Percentiles rank a stretch among this genome's conserved stretches.
phyloP scores from a whole-genome alignment of 176 grass and related monocot species.

The Triticum turgidum region DNA sequence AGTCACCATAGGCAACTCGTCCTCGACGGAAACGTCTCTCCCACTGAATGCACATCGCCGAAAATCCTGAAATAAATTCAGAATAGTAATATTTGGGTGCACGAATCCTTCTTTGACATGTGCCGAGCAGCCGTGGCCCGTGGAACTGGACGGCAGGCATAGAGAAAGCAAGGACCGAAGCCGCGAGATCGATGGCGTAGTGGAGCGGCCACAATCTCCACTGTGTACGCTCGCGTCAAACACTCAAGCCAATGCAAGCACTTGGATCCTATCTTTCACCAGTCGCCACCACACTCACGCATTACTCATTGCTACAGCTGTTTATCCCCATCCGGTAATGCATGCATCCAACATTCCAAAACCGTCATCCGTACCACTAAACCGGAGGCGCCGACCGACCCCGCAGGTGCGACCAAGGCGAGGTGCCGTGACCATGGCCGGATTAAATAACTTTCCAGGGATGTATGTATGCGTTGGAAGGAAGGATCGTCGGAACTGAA shows the following conservation, averaged over 20 bases:
- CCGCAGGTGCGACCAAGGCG: too few relatives aligned
- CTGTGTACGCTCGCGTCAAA: background rate
- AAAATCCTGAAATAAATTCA: too few relatives aligned
- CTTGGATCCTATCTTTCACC: too few relatives aligned
- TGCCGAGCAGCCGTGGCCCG: background rate
- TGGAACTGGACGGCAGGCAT: background rate
- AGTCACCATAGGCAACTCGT: too few relatives aligned
- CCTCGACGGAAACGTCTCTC: too few relatives aligned
- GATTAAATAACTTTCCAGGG: background rate
- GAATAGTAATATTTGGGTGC: background rate
- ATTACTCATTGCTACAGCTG: too few relatives aligned
- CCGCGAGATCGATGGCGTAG: slow-evolving; percentile 24
- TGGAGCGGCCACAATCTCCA: background rate
- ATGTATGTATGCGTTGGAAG: background rate
- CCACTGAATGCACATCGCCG: too few relatives aligned
- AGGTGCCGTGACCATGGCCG: background rate
- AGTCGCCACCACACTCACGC: background rate
- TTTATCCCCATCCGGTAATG: too few relatives aligned
- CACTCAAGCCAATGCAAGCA: too few relatives aligned
- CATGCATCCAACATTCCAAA: too few relatives aligned
- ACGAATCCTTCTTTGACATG: slow-evolving; percentile 30
- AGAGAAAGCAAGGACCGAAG: slow-evolving; percentile 8
- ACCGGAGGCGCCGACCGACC: slow-evolving; percentile 10
- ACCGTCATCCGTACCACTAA: slow-evolving; percentile 4
- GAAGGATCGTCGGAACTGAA: background rate